Conservation (phyloP, 495 filamentous ascomycete species). For the Neurospora cerealis region DNA sequence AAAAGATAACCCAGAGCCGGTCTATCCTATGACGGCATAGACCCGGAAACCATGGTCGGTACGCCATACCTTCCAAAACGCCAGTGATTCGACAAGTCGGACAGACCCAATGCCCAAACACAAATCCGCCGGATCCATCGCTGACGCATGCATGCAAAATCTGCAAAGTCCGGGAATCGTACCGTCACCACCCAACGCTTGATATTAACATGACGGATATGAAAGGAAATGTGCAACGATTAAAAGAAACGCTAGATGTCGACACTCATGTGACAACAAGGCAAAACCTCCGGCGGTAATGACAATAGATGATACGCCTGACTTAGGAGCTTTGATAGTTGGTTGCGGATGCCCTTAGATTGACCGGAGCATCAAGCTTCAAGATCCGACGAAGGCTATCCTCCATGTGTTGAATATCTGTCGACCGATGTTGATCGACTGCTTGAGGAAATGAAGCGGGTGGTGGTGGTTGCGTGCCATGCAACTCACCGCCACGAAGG, state of each 20-base stretch:
- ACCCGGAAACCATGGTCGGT: neutral
- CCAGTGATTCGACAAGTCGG: neutral
- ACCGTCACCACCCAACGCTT: conserved; percentile 8
- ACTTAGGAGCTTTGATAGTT: conserved; percentile 18
- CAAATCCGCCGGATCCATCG: neutral
- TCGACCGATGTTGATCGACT: conserved; percentile 7
- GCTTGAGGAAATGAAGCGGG: neutral
- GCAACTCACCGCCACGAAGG: neutral
- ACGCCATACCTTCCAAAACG: conserved; percentile 1
- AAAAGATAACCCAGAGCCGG: neutral
- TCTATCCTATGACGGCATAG: neutral
- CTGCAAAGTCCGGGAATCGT: conserved; percentile 1
- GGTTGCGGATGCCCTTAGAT: conserved; percentile 2
- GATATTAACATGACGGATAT: neutral
- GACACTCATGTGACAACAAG: neutral
- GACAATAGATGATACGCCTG: neutral
- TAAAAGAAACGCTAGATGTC: neutral
- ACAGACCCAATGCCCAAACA: neutral
- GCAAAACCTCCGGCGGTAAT: neutral
- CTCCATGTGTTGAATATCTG: conserved; percentile 36
- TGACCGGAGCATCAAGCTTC: conserved; percentile 29
- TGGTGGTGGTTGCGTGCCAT: neutral
- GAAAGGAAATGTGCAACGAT: neutral
- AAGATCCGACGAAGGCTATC: conserved; percentile 40
- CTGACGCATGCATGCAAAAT: neutral